These are phyloP conservation scores for Syzygium aqueum DNA, from an alignment of 345 rosid genomes.

Conservation along the genomic window DNA sequence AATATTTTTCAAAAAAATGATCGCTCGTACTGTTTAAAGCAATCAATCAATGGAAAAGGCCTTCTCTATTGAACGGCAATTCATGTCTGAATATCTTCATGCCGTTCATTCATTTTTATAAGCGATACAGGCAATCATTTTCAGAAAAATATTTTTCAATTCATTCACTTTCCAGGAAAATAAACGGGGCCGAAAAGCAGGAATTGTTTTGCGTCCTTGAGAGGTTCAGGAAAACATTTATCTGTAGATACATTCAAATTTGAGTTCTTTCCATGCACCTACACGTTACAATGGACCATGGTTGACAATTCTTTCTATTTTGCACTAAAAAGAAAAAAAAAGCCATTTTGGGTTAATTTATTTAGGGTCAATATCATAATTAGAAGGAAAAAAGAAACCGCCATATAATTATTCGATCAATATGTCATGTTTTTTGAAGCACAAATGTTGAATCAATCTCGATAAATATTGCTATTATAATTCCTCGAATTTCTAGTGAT, in stretches of 20 bases:
- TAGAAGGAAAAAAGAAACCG: no score
- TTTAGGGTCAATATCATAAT: neutral
- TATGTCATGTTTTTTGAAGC: fast-evolving
- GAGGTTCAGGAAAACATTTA: neutral
- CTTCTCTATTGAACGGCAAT: fast-evolving
- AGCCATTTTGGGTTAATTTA: neutral
- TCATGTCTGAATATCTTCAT: neutral
- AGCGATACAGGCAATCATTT: fast-evolving
- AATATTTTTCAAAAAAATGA: no score
- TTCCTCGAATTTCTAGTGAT: neutral
- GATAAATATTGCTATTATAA: fast-evolving
- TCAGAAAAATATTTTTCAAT: no score
- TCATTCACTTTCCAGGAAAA: neutral
- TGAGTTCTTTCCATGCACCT: no score
- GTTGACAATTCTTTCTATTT: neutral
- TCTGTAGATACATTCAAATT: no score
- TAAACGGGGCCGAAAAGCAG: neutral
- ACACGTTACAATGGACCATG: neutral
- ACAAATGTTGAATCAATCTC: no score
- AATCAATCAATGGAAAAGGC: neutral
- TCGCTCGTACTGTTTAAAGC: fast-evolving
- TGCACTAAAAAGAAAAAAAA: neutral
- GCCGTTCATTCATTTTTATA: neutral
- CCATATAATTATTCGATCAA: neutral
- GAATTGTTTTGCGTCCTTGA: neutral